A percentile compares a stretch with the other conserved stretches of the same genome.
Conservation (phyloP, 2,329 filamentous ascomycete genomes). For the Pseudogymnoascus sp. region DNA sequence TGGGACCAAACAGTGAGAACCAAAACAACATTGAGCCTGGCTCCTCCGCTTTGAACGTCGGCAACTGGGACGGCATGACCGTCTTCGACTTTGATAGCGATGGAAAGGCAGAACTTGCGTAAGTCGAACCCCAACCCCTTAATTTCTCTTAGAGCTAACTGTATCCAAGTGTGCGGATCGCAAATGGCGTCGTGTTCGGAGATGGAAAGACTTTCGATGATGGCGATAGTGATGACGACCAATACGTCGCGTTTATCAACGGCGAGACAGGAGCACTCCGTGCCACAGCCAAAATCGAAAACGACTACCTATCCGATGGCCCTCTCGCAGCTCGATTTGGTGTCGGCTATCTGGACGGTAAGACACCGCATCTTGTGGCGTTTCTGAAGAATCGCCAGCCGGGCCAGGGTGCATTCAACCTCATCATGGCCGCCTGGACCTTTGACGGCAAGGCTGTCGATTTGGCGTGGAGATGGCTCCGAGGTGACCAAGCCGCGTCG, state of each 20-base stretch:
- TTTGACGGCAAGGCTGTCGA: background rate
- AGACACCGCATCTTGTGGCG: background rate
- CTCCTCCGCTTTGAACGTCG: background rate
- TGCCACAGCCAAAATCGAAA: background rate
- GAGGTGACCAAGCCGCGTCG: background rate
- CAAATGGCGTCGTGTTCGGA: background rate
- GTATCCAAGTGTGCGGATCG: background rate
- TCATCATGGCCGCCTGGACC: background rate
- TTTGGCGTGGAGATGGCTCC: background rate
- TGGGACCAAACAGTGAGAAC: background rate
- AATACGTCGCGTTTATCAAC: background rate
- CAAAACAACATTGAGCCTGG: slow-evolving; percentile 6
- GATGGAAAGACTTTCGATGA: background rate
- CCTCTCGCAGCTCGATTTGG: background rate
- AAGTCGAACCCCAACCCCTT: background rate
- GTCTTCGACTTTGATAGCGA: background rate
- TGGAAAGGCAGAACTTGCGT: background rate
- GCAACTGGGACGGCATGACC: background rate
- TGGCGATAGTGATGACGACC: background rate
- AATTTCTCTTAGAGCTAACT: background rate
- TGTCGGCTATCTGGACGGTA: background rate
- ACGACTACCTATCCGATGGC: background rate
- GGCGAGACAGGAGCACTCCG: background rate
- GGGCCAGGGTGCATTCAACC: background rate
- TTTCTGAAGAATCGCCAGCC: background rate